Conservation (phyloP, 768 basidiomycete species). For the Kwoniella sp. region DNA sequence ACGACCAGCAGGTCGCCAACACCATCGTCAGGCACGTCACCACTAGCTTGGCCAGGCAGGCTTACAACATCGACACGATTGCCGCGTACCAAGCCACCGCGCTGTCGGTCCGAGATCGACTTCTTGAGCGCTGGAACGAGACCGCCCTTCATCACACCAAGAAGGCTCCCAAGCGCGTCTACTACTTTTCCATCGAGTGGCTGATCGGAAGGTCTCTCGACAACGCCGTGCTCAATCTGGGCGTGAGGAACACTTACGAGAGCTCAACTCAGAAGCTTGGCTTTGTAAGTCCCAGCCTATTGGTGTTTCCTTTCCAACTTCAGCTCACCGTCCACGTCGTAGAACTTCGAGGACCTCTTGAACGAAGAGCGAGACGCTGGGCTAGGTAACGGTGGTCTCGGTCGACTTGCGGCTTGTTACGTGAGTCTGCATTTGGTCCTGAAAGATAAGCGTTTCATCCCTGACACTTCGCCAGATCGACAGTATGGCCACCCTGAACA, state of each 20-base stretch:
- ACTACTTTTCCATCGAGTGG: conserved; percentile 94
- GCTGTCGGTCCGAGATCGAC: conserved; percentile 77
- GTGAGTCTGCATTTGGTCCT: conserved; percentile 51
- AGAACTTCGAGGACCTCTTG: conserved; percentile 74
- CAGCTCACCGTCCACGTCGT: no score
- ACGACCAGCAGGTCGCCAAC: conserved; percentile 39
- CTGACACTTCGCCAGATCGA: conserved; percentile 53
- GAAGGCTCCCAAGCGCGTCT: conserved; percentile 53
- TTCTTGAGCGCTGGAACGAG: conserved; percentile 70
- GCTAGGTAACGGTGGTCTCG: conserved; percentile 90
- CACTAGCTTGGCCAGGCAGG: conserved; percentile 78
- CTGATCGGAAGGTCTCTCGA: conserved; percentile 53
- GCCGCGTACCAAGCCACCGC: conserved; percentile 92
- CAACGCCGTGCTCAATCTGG: conserved; percentile 80
- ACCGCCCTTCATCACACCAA: conserved; percentile 60
- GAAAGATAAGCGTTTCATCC: neutral
- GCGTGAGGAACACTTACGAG: conserved; percentile 69
- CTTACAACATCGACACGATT: conserved; percentile 74
- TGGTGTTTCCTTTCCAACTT: no score
- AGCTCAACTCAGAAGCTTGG: conserved; percentile 71
- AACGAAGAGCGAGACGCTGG: conserved; percentile 89
- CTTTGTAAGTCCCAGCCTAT: conserved; percentile 54
- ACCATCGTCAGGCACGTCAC: conserved; percentile 46
- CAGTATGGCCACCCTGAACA: conserved; percentile 79
- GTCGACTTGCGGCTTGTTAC: conserved; percentile 95